Evolutionary conservation across 2,329 filamentous ascomycete species (phyloP).

Genomic region (Boeremia exigua): DNA sequence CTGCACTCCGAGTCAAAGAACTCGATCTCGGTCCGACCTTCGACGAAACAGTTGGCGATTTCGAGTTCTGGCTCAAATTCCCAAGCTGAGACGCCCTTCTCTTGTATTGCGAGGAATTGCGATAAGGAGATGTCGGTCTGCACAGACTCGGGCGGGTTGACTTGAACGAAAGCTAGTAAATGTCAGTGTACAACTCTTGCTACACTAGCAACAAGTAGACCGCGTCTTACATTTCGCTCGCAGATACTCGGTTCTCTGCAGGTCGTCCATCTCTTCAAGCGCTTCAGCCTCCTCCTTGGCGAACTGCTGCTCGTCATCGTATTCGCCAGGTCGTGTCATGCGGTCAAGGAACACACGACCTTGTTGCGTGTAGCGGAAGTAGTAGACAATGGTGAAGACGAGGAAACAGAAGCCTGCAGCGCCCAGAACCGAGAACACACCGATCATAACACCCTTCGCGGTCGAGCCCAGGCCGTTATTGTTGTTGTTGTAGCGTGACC

Average conservation of each 20-base stretch:
- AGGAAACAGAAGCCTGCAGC: slow-evolving; percentile 85
- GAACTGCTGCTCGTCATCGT: slow-evolving; percentile 96
- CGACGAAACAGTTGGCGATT: slow-evolving; percentile 98
- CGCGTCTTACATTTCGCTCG: slow-evolving; percentile 82
- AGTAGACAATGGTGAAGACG: slow-evolving; percentile 83
- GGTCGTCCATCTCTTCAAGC: slow-evolving; percentile 92
- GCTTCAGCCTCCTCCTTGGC: slow-evolving; percentile 93
- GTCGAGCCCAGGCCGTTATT: slow-evolving; percentile 56
- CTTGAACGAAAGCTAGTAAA: slow-evolving; percentile 81
- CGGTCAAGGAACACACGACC: slow-evolving; percentile 93
- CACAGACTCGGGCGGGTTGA: slow-evolving; percentile 91
- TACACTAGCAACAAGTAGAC: not conserved
- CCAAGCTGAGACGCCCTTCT: slow-evolving; percentile 99
- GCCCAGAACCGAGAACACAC: slow-evolving; percentile 90
- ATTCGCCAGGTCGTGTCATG: slow-evolving; percentile 91
- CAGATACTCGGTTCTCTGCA: slow-evolving; percentile 87
- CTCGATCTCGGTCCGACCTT: slow-evolving; percentile 94
- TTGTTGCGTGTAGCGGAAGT: slow-evolving; percentile 87
- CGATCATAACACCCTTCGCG: slow-evolving; percentile 86
- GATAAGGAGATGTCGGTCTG: slow-evolving; percentile 97
- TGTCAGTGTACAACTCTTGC: slow-evolving; percentile 14
- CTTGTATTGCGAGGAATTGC: slow-evolving; percentile 96
- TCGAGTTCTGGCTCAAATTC: slow-evolving; percentile 99
- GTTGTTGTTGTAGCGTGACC: slow-evolving; percentile 30
- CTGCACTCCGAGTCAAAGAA: slow-evolving; percentile 99